Evolutionary conservation across 768 basidiomycete species (phyloP).

Genomic region (Candolleomyces aberdarensis): DNA sequence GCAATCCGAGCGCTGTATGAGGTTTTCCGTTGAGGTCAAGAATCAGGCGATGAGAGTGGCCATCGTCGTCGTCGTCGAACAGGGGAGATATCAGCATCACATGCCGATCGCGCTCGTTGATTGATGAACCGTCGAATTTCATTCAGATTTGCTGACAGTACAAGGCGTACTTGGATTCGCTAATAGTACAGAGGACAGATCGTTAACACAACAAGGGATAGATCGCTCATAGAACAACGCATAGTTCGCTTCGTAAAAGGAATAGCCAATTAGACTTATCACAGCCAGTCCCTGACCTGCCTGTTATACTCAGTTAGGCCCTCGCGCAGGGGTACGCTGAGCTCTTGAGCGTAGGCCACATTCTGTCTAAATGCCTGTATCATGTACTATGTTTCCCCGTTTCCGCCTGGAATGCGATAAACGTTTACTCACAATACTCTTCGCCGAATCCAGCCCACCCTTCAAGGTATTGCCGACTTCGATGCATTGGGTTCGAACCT

Average conservation of each 20-base stretch:
- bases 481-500: background rate
- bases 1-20: constrained; percentile 90
- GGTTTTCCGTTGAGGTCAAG: constrained; percentile 78
- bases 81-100: too few relatives aligned
- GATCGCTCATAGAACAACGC: too few relatives aligned
- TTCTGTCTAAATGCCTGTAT: background rate
- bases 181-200: too few relatives aligned
- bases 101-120: too few relatives aligned
- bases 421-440: background rate
- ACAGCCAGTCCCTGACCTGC: too few relatives aligned
- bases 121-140: too few relatives aligned
- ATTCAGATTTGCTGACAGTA: too few relatives aligned
- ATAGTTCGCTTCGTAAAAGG: too few relatives aligned
- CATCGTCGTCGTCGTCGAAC: background rate
- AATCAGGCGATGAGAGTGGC: constrained; percentile 22
- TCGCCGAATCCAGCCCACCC: background rate
- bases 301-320: background rate
- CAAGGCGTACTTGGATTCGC: too few relatives aligned
- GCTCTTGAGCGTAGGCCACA: background rate
- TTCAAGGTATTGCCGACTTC: background rate
- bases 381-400: background rate
- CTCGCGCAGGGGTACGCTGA: background rate
- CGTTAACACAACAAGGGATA: too few relatives aligned
- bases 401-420: too few relatives aligned
- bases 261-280: too few relatives aligned